These are phyloP conservation scores for Centaurea solstitialis DNA, from an alignment of 129 eudicot genomes.

Conservation along the genomic window DNA sequence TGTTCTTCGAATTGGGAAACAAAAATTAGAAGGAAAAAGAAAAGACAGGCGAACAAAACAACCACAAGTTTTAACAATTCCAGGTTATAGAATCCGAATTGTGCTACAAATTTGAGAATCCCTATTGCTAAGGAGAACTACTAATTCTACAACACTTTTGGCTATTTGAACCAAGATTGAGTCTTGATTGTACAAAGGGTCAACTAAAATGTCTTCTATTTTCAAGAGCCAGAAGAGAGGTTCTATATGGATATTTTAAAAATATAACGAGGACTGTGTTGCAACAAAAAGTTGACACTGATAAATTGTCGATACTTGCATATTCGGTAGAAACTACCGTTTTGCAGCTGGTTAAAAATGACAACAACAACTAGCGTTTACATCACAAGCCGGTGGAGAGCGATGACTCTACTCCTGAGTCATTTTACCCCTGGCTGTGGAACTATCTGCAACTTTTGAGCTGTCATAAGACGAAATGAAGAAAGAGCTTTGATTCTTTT, in stretches of 20 bases:
- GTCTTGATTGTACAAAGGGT: conserved; percentile 33
- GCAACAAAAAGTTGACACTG: conserved; percentile 35
- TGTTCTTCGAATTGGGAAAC: not conserved
- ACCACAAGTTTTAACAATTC: not conserved
- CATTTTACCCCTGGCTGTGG: conserved; percentile 52
- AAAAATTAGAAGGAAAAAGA: not conserved
- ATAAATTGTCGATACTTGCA: conserved; percentile 15
- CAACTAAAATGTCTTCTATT: conserved; percentile 15
- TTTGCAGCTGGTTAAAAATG: conserved; percentile 20
- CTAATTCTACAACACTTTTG: conserved; percentile 34
- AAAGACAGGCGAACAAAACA: conserved; percentile 2
- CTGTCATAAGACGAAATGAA: conserved; percentile 66
- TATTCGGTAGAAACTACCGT: conserved; percentile 16
- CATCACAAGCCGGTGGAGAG: conserved; percentile 28
- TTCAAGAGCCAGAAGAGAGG: not conserved
- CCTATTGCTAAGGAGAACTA: conserved; percentile 11
- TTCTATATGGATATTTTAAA: not conserved
- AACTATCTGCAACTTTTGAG: conserved; percentile 56
- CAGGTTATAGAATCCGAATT: conserved; percentile 11
- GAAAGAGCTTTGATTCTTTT: conserved; percentile 72
- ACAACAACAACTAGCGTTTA: conserved; percentile 26
- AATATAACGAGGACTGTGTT: conserved; percentile 35
- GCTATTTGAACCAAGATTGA: conserved; percentile 26
- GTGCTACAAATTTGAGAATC: conserved; percentile 22
- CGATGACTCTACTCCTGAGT: conserved; percentile 40